Evolutionary conservation across 306 rosid species (phyloP).

Genomic region (Vigna nakashimae): DNA sequence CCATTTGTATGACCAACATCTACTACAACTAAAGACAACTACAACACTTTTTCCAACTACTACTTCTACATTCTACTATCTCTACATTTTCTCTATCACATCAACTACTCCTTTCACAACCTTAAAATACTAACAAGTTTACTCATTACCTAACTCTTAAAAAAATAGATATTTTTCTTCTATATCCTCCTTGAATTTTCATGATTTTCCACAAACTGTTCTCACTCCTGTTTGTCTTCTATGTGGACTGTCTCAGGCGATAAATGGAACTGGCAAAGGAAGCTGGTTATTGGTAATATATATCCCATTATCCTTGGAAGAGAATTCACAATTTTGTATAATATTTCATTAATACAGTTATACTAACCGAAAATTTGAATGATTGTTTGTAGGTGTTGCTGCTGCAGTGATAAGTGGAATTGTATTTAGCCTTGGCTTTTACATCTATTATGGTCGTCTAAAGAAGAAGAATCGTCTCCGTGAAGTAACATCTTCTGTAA

Average conservation of each 20-base stretch:
- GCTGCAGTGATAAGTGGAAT: conserved; percentile 28
- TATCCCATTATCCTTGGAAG: conserved; percentile 3
- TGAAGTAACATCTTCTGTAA: conserved; percentile 31
- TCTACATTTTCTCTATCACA: too few species aligned
- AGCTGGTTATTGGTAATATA: conserved; percentile 47
- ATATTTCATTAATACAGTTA: background rate
- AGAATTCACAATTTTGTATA: background rate
- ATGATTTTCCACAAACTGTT: conserved; percentile 8
- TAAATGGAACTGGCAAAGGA: conserved; percentile 39
- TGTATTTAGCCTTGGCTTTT: conserved; percentile 34
- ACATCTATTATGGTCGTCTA: conserved; percentile 33
- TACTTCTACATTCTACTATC: too few species aligned
- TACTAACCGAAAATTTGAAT: conserved; percentile 15
- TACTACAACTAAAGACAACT: too few species aligned
- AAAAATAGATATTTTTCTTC: background rate
- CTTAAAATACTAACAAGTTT: too few species aligned
- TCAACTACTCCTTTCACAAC: too few species aligned
- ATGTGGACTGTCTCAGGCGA: conserved; percentile 55
- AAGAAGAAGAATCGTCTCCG: conserved; percentile 45
- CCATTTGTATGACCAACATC: too few species aligned
- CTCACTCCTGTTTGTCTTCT: conserved; percentile 33
- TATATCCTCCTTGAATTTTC: conserved; percentile 7
- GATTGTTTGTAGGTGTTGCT: conserved; percentile 44
- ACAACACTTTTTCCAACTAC: too few species aligned
- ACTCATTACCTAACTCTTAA: background rate